phyloP scores from a whole-genome alignment of 352 stramenopile species.

The Globisporangium middletonii region DNA sequence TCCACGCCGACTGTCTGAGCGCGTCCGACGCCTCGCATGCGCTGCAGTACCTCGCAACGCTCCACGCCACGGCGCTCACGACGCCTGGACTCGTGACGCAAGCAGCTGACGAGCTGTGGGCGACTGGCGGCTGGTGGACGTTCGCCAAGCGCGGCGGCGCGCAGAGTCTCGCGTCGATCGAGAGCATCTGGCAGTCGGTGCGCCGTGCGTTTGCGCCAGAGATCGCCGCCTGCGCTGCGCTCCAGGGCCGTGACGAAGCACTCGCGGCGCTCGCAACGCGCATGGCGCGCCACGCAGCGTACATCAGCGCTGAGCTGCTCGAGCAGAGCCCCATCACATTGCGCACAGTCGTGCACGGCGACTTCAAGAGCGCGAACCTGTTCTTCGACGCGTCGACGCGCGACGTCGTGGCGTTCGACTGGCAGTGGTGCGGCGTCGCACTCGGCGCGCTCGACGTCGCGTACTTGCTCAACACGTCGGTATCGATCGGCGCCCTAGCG shows the following conservation, averaged over 20 bases:
- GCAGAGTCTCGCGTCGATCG: constrained; percentile 26
- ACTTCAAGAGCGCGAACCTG: constrained; percentile 71
- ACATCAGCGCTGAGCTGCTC: constrained; percentile 41
- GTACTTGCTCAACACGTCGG: constrained; percentile 64
- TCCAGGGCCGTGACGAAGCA: too few species aligned
- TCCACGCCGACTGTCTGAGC: constrained; percentile 32
- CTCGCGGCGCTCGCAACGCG: constrained; percentile 28
- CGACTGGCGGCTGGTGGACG: constrained; percentile 49
- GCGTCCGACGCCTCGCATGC: constrained; percentile 28
- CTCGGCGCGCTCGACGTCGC: constrained; percentile 58
- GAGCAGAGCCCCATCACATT: constrained; percentile 14
- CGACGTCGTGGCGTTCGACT: constrained; percentile 61
- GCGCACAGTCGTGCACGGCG: constrained; percentile 52
- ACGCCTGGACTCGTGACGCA: constrained; percentile 17
- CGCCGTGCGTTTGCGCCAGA: constrained; percentile 22
- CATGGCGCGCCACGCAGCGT: constrained; percentile 39
- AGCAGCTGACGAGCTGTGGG: constrained; percentile 29
- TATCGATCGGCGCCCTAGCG: constrained; percentile 36
- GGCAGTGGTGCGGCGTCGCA: constrained; percentile 63
- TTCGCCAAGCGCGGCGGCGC: constrained; percentile 45
- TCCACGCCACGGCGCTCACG: constrained; percentile 38
- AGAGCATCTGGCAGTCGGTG: constrained; percentile 38
- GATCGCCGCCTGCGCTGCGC: background rate
- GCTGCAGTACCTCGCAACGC: constrained; percentile 37
- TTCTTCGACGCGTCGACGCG: constrained; percentile 45